Conservation (phyloP, 1,284 basidiomycete species). For the Lentinus polychrous region DNA sequence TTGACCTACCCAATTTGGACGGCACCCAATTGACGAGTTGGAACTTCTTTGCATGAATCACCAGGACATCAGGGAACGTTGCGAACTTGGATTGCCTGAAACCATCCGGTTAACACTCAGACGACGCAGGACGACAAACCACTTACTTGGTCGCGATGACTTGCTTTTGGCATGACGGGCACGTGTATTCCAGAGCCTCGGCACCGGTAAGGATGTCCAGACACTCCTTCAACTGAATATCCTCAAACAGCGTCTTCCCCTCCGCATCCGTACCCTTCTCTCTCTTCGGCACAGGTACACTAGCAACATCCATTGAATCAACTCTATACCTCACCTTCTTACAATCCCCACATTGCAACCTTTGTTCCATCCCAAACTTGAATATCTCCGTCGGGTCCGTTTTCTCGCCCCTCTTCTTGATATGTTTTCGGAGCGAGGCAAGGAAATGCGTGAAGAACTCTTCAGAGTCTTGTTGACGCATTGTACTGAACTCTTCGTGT, state of each 20-base stretch:
- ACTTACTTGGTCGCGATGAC: constrained; percentile 62
- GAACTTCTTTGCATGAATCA: constrained; percentile 92
- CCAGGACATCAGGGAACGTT: constrained; percentile 84
- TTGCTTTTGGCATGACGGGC: constrained; percentile 54
- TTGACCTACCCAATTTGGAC: constrained; percentile 74
- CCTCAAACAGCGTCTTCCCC: constrained; percentile 61
- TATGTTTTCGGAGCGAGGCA: constrained; percentile 59
- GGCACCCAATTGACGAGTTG: constrained; percentile 98
- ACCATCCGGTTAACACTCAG: background rate
- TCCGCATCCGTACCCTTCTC: constrained; percentile 37
- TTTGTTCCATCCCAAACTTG: constrained; percentile 80
- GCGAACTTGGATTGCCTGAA: constrained; percentile 69
- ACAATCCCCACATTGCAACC: constrained; percentile 80
- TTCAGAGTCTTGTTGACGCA: constrained; percentile 96
- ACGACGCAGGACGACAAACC: background rate
- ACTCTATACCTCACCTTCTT: constrained; percentile 83
- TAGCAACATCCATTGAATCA: constrained; percentile 74
- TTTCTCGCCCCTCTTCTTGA: constrained; percentile 40
- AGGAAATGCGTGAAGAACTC: constrained; percentile 89
- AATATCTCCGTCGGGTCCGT: constrained; percentile 66
- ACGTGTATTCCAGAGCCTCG: constrained; percentile 71
- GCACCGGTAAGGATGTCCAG: constrained; percentile 59
- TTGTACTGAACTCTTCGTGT: constrained; percentile 92
- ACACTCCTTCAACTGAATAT: constrained; percentile 65
- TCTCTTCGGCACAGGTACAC: constrained; percentile 72